phyloP scores from a whole-genome alignment of 2,329 filamentous ascomycete genomes.

The Sodiomyces alkalinus region DNA sequence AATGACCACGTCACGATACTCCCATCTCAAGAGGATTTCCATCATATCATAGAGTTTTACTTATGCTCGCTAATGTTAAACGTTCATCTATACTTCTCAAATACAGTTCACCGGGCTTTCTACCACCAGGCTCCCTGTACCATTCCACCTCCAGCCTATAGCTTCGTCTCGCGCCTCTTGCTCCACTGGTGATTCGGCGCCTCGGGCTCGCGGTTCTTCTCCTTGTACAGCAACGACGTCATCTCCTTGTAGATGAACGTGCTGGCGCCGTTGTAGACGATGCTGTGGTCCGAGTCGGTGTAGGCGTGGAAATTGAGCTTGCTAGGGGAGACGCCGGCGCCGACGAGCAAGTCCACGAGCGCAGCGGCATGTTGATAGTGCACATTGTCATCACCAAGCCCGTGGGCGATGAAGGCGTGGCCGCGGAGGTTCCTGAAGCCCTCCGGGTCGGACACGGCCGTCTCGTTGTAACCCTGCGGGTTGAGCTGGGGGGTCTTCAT shows the following conservation, averaged over 20 bases:
- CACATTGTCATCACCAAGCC: slow-evolving; percentile 56
- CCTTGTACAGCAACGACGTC: slow-evolving; percentile 42
- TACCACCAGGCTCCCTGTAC: too few species aligned
- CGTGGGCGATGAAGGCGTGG: slow-evolving; percentile 47
- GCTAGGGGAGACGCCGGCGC: slow-evolving; percentile 38
- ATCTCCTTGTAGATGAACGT: slow-evolving; percentile 50
- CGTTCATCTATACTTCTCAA: too few species aligned
- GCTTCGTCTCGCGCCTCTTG: slow-evolving; percentile 7
- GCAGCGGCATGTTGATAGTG: slow-evolving; percentile 54
- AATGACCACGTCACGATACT: too few species aligned
- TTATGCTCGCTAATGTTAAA: too few species aligned
- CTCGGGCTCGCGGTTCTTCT: slow-evolving; percentile 34
- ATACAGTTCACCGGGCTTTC: too few species aligned
- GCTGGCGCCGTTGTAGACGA: slow-evolving; percentile 39
- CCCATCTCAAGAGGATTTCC: too few species aligned
- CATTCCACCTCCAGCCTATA: too few species aligned
- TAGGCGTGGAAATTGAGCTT: slow-evolving; percentile 51
- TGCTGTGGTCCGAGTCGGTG: slow-evolving; percentile 49
- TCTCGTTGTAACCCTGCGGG: slow-evolving; percentile 41
- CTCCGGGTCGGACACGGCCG: slow-evolving; percentile 38
- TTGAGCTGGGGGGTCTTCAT: slow-evolving; percentile 50
- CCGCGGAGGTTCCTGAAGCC: slow-evolving; percentile 50
- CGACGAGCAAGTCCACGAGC: slow-evolving; percentile 45
- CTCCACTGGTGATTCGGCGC: slow-evolving; percentile 19
- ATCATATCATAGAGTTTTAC: too few species aligned